Evolutionary conservation across 2,329 filamentous ascomycete species (phyloP).

Genomic region (Teratosphaeria pseudoeucalypti): DNA sequence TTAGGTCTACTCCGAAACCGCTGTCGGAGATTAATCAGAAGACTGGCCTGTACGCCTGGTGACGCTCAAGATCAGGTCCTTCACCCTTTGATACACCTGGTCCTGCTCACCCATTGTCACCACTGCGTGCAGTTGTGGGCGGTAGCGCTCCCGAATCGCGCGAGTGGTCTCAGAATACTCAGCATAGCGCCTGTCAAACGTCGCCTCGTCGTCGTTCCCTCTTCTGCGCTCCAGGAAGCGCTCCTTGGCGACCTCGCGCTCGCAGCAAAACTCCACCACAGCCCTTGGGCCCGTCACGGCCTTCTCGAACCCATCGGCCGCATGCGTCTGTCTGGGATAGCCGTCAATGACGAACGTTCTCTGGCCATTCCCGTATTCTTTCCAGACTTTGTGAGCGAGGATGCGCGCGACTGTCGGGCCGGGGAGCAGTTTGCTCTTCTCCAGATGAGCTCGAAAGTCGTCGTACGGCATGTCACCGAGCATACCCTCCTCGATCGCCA

Average conservation of each 20-base stretch:
- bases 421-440: neutral
- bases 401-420: constrained; percentile 5
- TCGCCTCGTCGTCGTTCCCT: neutral
- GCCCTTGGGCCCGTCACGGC: neutral
- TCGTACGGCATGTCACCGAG: constrained; percentile 1
- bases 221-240: constrained; percentile 1
- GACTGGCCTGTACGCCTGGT: neutral
- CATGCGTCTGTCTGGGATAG: constrained; percentile 7
- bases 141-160: neutral
- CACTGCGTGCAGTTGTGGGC: neutral
- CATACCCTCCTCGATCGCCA: neutral
- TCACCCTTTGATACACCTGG: neutral
- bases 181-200: constrained; percentile 1
- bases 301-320: constrained; percentile 3
- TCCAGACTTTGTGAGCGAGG: constrained; percentile 4
- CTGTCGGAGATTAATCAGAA: neutral
- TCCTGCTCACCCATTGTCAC: neutral
- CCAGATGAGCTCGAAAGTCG: constrained; percentile 4
- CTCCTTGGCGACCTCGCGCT: neutral
- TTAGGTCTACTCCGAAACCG: no score
- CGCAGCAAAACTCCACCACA: neutral
- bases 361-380: neutral
- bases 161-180: neutral
- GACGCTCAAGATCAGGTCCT: neutral
- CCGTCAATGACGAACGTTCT: constrained; percentile 11